Evolutionary conservation across 164 flowering plant species (phyloP), one percentile per base, ranked within the genome.

Genomic region (Protea cynaroides): DNA sequence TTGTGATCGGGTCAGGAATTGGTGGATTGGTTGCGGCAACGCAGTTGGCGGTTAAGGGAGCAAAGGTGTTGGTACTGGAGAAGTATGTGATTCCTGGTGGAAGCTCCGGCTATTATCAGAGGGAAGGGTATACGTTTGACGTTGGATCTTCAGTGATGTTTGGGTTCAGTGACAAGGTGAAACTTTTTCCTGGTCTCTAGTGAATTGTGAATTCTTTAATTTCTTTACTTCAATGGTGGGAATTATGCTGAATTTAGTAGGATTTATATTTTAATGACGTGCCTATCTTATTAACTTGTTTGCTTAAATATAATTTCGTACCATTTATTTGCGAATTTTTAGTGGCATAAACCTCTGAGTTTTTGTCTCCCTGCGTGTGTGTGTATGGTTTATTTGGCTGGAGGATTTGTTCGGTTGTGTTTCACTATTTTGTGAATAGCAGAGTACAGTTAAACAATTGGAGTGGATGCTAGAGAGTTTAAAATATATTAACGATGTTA

Each of bases 111-210:
- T 91, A 62, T 77, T 94, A 87, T 54, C 63, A 86, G 82, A 85
- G 85, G 63, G 90, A 89, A 77, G 99, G 99, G 9, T 94, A 76
- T 72, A 89, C 85, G 4, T 94, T 91, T 69, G 99, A 91, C 76
- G 97, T 94, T 62, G 96, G 99, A n/a, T 91, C 99, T 25, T 94
- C 99, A 2, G 99, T 94, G 22, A 91, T 94, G 99, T 89, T 94
- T 60, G 99, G 99, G n/a, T 88, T 86, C 83, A 84, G 98, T 47
- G 92, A 93, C 47, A 93, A 90, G 98, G 98, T 93, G 37, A 15
- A 24, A 14, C 52, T 8, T n/a, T 22, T 43, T 13, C 62, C 11
- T 24, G 21, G 7, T 12, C 23, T 65, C 22, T 22, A 40, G n/a
- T 9, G 17, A 44, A 8, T 9, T n/a, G n/a, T n/a, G n/a, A n/a